Conservation (phyloP, 495 filamentous ascomycete genomes). For the Podospora pseudoanserina region DNA sequence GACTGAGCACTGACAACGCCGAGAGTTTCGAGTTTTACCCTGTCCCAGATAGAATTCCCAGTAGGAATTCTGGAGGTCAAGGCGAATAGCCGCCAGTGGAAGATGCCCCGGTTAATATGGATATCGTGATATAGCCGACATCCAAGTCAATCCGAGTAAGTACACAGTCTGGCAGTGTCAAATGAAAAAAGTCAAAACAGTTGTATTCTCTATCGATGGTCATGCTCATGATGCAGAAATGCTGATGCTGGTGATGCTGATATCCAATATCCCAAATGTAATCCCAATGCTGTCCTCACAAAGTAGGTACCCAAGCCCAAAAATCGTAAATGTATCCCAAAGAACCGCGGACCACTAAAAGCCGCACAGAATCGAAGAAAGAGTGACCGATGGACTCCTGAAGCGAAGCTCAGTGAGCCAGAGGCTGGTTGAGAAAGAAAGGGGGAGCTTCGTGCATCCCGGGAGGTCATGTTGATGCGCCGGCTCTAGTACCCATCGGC, state of each 20-base stretch:
- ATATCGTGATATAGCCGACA: background rate
- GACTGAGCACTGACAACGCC: background rate
- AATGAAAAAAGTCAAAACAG: background rate
- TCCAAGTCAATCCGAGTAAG: background rate
- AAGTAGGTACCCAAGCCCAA: background rate
- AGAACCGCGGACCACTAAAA: background rate
- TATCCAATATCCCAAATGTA: background rate
- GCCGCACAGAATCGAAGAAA: background rate
- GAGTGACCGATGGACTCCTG: background rate
- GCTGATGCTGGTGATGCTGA: background rate
- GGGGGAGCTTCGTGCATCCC: too few species aligned
- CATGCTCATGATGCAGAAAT: background rate
- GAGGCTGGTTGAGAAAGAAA: background rate
- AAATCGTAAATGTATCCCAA: background rate
- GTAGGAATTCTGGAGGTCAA: background rate
- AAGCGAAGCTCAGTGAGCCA: background rate
- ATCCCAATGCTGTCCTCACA: background rate
- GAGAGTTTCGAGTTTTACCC: background rate
- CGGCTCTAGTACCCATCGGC: background rate
- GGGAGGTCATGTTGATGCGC: too few species aligned
- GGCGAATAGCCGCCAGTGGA: background rate
- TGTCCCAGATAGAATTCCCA: background rate
- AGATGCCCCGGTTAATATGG: slow-evolving; percentile 1
- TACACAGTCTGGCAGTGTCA: background rate
- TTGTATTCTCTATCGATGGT: background rate